Base-by-base conservation (phyloP, 192 early-diverging fungal species). In the Phlyctochytrium bullatum region DNA sequence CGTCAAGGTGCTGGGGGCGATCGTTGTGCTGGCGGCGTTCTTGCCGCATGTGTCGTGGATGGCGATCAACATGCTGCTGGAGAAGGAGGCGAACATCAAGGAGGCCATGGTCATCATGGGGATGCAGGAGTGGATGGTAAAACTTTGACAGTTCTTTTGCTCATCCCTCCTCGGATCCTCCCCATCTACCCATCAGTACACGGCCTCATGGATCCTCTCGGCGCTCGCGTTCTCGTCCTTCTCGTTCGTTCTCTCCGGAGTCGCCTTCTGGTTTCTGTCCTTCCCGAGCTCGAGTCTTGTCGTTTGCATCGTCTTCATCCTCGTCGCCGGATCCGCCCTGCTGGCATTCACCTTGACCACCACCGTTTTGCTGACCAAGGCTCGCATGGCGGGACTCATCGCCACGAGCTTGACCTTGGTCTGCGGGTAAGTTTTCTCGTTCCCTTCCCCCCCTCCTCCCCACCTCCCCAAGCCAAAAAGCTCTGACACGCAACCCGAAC, bases 351-450 rank as follows among this genome's bases (percentile, higher is more conserved):
- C 14, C 12, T 25, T 57, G 54, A 14, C 27, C 54, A 27, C 27
- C 27, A 20, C 54, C 4, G 25, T 25, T 10, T 57, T 57, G 12
- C 27, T 57, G 20, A 10, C 27, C 20, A 57, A 57, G 25, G 54
- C 54, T 57, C 54, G 54, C 54, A 14, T 57, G 20, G 12, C 54
- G 14, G 54, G 54, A 6, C 20, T 57, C 54, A 28, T 28, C 54
- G 54, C 27, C 54, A 57, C 10, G 4, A 24, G 12, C 14, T 20
- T 57, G 12, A 57, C 54, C 14, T 57, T 57, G 10, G 54, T 25
- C 25, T 20, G 6, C 40, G 40, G 40, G 40, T 47, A 47, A 14
- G 87, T 83, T 4, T 72, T 87, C 20, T 52, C 87, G 2, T 88
- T 88, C 65, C 65, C 80, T 28, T 62, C 36, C 30, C 62, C 73